These are phyloP conservation scores for Cucumis cinereus DNA, from an alignment of 306 rosid species.

Conservation along the genomic window DNA sequence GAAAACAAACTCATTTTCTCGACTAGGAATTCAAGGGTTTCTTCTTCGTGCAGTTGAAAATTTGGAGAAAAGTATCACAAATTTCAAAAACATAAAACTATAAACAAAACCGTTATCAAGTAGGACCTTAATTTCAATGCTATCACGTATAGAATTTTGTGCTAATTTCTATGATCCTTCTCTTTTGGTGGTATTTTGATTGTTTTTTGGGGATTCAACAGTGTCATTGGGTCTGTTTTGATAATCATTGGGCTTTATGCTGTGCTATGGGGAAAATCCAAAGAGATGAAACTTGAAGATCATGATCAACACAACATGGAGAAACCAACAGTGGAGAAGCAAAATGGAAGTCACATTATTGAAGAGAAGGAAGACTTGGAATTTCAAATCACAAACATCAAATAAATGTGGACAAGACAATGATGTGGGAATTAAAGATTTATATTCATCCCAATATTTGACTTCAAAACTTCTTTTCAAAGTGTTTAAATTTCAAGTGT, in stretches of 20 bases:
- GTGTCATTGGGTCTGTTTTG: conserved; percentile 43
- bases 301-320: background rate
- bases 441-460: background rate
- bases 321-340: background rate
- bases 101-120: too few species aligned
- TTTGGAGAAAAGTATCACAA: too few species aligned
- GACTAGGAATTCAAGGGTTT: too few species aligned
- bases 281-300: conserved; percentile 24
- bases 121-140: too few species aligned
- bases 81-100: too few species aligned
- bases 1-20: too few species aligned
- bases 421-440: background rate
- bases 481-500: background rate
- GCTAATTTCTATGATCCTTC: too few species aligned
- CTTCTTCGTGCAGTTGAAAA: too few species aligned
- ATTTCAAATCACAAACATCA: conserved; percentile 8
- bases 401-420: background rate
- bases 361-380: conserved; percentile 21
- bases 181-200: background rate
- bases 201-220: background rate
- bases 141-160: too few species aligned
- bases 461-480: background rate
- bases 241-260: conserved; percentile 57
- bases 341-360: background rate
- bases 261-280: conserved; percentile 73